Evolutionary conservation across 768 basidiomycete species (phyloP).

Genomic region (Xerocomus potaroensis): DNA sequence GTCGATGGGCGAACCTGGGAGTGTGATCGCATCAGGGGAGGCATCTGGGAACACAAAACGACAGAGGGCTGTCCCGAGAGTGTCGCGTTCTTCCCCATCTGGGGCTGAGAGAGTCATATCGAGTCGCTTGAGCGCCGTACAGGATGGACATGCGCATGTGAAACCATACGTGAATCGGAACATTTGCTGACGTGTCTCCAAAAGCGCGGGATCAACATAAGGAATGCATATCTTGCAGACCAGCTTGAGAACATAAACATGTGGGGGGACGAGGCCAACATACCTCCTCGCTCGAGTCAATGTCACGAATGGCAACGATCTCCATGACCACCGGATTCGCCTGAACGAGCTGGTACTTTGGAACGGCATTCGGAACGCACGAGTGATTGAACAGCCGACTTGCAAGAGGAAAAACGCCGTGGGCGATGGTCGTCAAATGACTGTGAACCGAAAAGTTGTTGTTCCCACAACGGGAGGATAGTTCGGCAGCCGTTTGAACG

Average conservation of each 20-base stretch:
- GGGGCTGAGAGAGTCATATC: constrained; percentile 38
- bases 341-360: constrained; percentile 48
- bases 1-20: constrained; percentile 26
- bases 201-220: constrained; percentile 74
- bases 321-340: constrained; percentile 50
- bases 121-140: constrained; percentile 40
- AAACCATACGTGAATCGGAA: constrained; percentile 66
- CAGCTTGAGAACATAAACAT: background rate
- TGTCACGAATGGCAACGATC: constrained; percentile 57
- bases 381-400: constrained; percentile 85
- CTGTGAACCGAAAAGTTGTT: constrained; percentile 80
- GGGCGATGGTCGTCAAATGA: constrained; percentile 63
- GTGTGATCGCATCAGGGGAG: constrained; percentile 17
- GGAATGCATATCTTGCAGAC: constrained; percentile 61
- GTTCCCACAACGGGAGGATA: constrained; percentile 67
- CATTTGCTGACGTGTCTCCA: constrained; percentile 55
- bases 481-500: constrained; percentile 14
- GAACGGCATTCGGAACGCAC: constrained; percentile 68
- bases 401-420: constrained; percentile 73
- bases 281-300: constrained; percentile 64
- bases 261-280: background rate
- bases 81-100: constrained; percentile 13
- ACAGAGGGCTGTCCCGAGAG: constrained; percentile 33
- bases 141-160: constrained; percentile 57
- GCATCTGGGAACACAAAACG: constrained; percentile 35